These are phyloP conservation scores for Rhodotorula mucilaginosa DNA, from an alignment of 1,284 basidiomycete genomes.

Conservation along the genomic window DNA sequence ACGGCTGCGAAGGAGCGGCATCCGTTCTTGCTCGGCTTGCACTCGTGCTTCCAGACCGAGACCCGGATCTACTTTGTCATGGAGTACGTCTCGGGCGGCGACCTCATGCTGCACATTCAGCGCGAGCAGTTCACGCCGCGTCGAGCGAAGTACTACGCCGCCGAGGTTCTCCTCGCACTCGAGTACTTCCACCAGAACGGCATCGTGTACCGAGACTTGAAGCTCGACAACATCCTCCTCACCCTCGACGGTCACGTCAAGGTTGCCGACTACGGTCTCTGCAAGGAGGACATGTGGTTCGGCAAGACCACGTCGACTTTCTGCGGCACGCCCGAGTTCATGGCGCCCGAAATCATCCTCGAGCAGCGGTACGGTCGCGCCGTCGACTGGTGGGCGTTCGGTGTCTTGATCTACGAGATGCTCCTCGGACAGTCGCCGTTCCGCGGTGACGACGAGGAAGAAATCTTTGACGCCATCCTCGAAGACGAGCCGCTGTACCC, in stretches of 20 bases:
- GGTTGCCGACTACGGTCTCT: conserved; percentile 97
- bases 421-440: conserved; percentile 97
- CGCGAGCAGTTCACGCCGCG: conserved; percentile 74
- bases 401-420: conserved; percentile 99
- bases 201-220: conserved; percentile 92
- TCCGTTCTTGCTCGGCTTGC: conserved; percentile 93
- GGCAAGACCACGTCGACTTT: conserved; percentile 98
- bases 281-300: conserved; percentile 99
- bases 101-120: conserved; percentile 79
- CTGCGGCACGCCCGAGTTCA: conserved; percentile 99
- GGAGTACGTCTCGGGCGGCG: conserved; percentile 64
- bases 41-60: conserved; percentile 99
- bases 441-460: conserved; percentile 98
- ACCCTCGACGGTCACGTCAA: conserved; percentile 98
- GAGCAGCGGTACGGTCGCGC: conserved; percentile 98
- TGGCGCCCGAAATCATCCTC: conserved; percentile 99
- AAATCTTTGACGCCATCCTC: conserved; percentile 98
- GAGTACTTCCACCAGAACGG: conserved; percentile 99
- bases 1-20: conserved; percentile 94
- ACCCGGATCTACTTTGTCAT: conserved; percentile 79
- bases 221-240: conserved; percentile 96
- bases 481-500: conserved; percentile 99
- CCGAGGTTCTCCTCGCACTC: conserved; percentile 92
- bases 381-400: conserved; percentile 99
- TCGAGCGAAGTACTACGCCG: conserved; percentile 96